Conservation (phyloP, 352 stramenopile species). For the Pythium apleroticum region DNA sequence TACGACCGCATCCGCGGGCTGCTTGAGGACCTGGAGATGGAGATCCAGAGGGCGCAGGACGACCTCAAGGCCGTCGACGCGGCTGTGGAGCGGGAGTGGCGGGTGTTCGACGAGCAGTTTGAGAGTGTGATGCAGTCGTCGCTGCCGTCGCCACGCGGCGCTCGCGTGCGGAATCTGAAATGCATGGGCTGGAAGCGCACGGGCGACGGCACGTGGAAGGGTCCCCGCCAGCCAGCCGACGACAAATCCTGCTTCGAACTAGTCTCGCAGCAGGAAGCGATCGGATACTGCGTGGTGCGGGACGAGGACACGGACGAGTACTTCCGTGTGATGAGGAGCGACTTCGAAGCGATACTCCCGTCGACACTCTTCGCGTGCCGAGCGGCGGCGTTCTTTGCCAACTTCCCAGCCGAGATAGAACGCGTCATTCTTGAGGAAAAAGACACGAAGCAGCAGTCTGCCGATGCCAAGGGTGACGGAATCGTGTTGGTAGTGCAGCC, state of each 20-base stretch:
- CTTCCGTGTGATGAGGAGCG: constrained; percentile 22
- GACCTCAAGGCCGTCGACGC: constrained; percentile 1
- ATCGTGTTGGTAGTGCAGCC: constrained; percentile 15
- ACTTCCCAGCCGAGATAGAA: constrained; percentile 25
- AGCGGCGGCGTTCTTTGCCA: constrained; percentile 17
- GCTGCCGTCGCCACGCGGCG: constrained; percentile 16
- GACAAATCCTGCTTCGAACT: constrained; percentile 20
- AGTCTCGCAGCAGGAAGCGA: background rate
- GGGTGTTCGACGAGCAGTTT: background rate
- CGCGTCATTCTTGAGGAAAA: background rate
- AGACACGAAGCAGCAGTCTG: background rate
- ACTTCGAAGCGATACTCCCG: constrained; percentile 6
- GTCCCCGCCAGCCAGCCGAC: background rate
- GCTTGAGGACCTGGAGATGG: background rate
- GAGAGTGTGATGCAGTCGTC: constrained; percentile 7
- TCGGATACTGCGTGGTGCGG: constrained; percentile 18
- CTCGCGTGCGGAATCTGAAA: background rate
- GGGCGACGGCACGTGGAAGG: constrained; percentile 12
- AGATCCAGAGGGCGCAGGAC: background rate
- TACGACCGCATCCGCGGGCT: constrained; percentile 1
- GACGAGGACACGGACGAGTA: constrained; percentile 25
- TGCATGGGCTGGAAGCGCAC: constrained; percentile 24
- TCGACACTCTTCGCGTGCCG: constrained; percentile 7
- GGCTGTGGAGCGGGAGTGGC: background rate
- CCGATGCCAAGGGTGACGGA: background rate